Conservation (phyloP, 257 asterid species). For the Ilex aquifolium region DNA sequence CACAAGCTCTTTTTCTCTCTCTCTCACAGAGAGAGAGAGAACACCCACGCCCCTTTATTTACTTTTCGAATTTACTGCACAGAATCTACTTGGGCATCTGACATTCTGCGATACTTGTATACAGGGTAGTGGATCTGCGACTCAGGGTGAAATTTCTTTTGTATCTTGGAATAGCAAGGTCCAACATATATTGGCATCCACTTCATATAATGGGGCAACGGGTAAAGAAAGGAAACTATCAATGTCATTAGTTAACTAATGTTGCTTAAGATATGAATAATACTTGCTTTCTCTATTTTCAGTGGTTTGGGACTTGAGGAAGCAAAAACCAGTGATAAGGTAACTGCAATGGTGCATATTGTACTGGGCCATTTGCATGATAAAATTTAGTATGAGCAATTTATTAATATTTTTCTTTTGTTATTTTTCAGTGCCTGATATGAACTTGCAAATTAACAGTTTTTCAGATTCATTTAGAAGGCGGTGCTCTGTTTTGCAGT, state of each 20-base stretch:
- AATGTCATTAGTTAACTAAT: background rate
- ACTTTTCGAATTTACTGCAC: background rate
- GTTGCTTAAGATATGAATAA: constrained; percentile 11
- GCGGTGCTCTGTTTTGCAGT: constrained; percentile 96
- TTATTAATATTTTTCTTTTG: too few relatives aligned
- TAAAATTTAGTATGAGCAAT: background rate
- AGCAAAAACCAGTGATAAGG: constrained; percentile 94
- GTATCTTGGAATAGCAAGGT: constrained; percentile 92
- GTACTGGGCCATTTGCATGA: too few relatives aligned
- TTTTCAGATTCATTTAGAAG: constrained; percentile 77
- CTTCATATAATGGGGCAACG: constrained; percentile 85
- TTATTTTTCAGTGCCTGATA: background rate
- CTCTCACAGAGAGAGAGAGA: too few relatives aligned
- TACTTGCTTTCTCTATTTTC: constrained; percentile 28
- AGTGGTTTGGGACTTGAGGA: constrained; percentile 98
- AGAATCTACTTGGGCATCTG: too few relatives aligned
- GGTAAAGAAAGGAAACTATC: constrained; percentile 42
- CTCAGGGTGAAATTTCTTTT: constrained; percentile 92
- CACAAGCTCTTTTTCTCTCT: too few relatives aligned
- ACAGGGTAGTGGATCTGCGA: constrained; percentile 89
- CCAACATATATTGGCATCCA: constrained; percentile 85
- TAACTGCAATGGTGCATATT: constrained; percentile 9
- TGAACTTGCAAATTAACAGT: constrained; percentile 37
- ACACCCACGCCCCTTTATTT: background rate
- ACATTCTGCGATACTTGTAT: background rate